phyloP scores from a whole-genome alignment of 2,329 filamentous ascomycete species.

The Tolypocladium endophyticum region DNA sequence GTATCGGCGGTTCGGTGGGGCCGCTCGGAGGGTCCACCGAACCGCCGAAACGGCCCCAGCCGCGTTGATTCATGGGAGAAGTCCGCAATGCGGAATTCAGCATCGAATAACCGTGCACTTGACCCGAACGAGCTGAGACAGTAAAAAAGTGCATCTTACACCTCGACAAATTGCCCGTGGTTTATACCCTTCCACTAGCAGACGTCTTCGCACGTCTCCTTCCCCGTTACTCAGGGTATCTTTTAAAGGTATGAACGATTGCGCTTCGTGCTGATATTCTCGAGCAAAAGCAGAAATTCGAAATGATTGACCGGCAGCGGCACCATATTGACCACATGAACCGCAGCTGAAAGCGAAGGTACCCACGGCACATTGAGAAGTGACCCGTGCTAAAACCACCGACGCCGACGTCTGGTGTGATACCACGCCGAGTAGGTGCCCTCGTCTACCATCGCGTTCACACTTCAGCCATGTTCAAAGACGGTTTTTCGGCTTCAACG shows the following conservation, averaged over 20 bases:
- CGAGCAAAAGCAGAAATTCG: not conserved
- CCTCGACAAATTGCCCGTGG: too few relatives aligned
- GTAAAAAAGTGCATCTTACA: too few relatives aligned
- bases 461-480: not conserved
- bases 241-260: too few relatives aligned
- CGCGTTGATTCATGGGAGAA: not conserved
- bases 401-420: not conserved
- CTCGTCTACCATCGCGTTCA: not conserved
- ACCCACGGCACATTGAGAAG: not conserved
- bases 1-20: conserved; percentile 5
- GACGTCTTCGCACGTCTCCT: not conserved
- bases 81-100: conserved; percentile 1
- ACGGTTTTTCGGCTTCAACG: conserved; percentile 2
- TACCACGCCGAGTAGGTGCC: conserved; percentile 6
- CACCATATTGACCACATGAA: too few relatives aligned
- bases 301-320: not conserved
- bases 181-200: not conserved
- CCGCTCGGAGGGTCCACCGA: conserved; percentile 2
- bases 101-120: not conserved
- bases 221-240: not conserved
- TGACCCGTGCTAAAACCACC: not conserved
- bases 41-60: not conserved
- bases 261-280: not conserved
- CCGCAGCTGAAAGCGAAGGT: not conserved
- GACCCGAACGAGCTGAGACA: not conserved